Evolutionary conservation across 306 rosid genomes (phyloP).

Genomic region (Comarum palustre): DNA sequence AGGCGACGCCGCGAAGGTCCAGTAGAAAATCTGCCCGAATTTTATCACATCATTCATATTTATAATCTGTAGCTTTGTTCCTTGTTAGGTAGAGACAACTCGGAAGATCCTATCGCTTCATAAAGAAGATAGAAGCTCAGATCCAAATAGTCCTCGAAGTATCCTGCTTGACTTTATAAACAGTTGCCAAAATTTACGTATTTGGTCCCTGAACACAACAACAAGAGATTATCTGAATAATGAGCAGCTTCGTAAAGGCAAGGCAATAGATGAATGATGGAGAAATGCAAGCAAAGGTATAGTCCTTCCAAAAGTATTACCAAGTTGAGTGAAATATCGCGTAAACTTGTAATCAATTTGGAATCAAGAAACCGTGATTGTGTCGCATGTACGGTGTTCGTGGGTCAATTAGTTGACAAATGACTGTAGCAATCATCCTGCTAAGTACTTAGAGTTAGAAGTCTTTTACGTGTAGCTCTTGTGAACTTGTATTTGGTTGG

Average conservation of each 20-base stretch:
- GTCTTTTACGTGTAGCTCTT: not conserved
- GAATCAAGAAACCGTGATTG: constrained; percentile 18
- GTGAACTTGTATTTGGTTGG: not conserved
- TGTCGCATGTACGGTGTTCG: constrained; percentile 17
- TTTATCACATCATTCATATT: constrained; percentile 20
- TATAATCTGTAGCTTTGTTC: constrained; percentile 21
- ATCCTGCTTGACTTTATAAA: constrained; percentile 88
- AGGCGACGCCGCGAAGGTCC: too few relatives aligned
- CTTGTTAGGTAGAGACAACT: constrained; percentile 81
- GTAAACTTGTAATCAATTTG: not conserved
- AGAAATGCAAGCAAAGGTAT: constrained; percentile 92
- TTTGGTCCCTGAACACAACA: constrained; percentile 89
- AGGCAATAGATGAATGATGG: constrained; percentile 99
- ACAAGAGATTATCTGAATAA: constrained; percentile 87
- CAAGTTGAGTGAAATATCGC: not conserved
- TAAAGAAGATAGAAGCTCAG: constrained; percentile 84
- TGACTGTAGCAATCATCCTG: constrained; percentile 13
- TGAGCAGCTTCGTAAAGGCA: constrained; percentile 97
- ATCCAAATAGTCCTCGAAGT: constrained; percentile 85
- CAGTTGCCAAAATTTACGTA: constrained; percentile 96
- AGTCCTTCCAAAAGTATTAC: constrained; percentile 12
- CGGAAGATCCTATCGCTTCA: constrained; percentile 87
- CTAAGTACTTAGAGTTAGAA: not conserved
- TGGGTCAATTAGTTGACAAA: constrained; percentile 4
- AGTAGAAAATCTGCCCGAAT: too few relatives aligned